Evolutionary conservation across 2,329 filamentous ascomycete genomes (phyloP), one percentile per base, ranked within the genome.

Genomic region (Cadophora sp.): DNA sequence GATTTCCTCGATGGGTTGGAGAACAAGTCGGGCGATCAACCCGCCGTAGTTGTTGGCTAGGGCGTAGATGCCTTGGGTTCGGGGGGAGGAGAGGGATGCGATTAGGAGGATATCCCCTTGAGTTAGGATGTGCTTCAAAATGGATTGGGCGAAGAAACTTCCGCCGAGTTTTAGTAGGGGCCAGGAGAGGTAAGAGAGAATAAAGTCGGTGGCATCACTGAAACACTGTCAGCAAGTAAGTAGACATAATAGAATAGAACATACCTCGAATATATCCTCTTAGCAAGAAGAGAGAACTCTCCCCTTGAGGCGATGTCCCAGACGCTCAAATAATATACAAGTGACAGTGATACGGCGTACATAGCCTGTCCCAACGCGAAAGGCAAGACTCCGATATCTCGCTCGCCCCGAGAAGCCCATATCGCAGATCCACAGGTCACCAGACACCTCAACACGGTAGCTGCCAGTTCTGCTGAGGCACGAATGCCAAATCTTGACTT

Each of bases 1-100:
- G 78, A 91, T 95, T 80, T 99, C 97, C 79, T 99, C 96, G 68
- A 99, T 89, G 8, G 96, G 97, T 76, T 98, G 96, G 78, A 99
- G 95, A 62, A 99, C 82, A 71, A 98, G 88, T 3, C 96, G 88
- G 0, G 96, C 96, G 31, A 97, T 82, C 0, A 99, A 86, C 2
- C 94, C 92, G 26, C 96, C 96, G 78, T 96, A 99, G 79, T 98
- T 99, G 75, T 94, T 94, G 63, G 95, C 96, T 5, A 99, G 85
- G 0, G 94, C 93, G 77, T 98, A 99, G 43, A 93, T 89, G 16
- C 96, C 96, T 81, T 98, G 96, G 4, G 94, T 91, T 51, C 88
- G 84, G 1, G 96, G 86, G 0, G 89, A 89, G 7, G 94, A 91
- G 67, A 98, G 84, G 14, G 90, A 81, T 19, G 92, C 91, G 71